phyloP scores from a whole-genome alignment of 345 rosid genomes.

The Eucalyptus erythrocorys region DNA sequence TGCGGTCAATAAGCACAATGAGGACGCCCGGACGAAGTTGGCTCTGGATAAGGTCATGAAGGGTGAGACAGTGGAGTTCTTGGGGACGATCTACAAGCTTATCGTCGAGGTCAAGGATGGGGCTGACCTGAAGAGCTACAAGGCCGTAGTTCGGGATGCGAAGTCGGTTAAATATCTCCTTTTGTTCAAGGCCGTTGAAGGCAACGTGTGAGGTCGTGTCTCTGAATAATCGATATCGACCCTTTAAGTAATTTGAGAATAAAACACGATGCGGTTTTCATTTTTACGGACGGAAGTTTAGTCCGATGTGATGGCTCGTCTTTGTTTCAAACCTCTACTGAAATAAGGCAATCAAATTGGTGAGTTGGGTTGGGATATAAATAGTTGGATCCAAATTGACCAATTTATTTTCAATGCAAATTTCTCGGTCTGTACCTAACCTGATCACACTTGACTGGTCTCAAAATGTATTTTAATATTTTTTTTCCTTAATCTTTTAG shows the following conservation, averaged over 20 bases:
- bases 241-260: not conserved
- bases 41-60: slow-evolving; percentile 10
- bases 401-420: not conserved
- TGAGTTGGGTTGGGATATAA: not conserved
- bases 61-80: slow-evolving; percentile 40
- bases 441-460: no score
- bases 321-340: not conserved
- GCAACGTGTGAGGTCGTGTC: not conserved
- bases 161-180: slow-evolving; percentile 24
- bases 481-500: not conserved
- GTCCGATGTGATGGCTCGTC: not conserved
- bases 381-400: no score
- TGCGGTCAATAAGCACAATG: not conserved
- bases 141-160: slow-evolving; percentile 42
- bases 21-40: not conserved
- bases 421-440: fast-evolving
- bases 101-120: slow-evolving; percentile 2
- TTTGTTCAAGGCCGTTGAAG: slow-evolving; percentile 16
- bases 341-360: not conserved
- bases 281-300: not conserved
- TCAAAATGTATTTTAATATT: no score
- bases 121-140: not conserved
- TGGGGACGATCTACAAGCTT: slow-evolving; percentile 39
- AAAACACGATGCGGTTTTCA: not conserved
- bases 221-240: not conserved